Evolutionary conservation across 2,329 filamentous ascomycete genomes (phyloP), one percentile per base, ranked within the genome.

Genomic region (Alternaria panax): DNA sequence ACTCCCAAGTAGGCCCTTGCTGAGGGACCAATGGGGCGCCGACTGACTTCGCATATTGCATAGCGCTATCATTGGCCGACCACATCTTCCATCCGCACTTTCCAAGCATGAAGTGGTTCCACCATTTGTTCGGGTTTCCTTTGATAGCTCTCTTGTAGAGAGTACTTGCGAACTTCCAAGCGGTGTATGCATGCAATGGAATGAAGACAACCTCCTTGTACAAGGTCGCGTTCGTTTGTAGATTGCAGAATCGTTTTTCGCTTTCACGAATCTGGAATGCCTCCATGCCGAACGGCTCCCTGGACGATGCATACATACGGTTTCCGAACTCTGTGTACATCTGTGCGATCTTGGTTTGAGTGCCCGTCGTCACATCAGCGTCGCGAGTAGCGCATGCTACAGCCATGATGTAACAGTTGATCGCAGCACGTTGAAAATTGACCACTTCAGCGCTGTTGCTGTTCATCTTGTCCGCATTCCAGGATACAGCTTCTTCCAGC

Each of bases 381-480:
- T 81, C 82, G 45, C 86, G 83, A 58, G 87, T 81, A 14, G 88
- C 86, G 45, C 85, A 83, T 18, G 88, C 86, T 40, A 89, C 81
- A 7, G 90, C 88, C 87, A 91, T 90, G 3, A 85, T 81, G 65
- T 87, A 88, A 74, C 92, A 94, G 75, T 96, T 92, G 45, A 96
- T 93, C 1, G 92, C 89, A 69, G 87, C 88, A 30, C 92, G 87
- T 75, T 97, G 92, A 61, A 91, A 86, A 51, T 87, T 88, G 24
- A 92, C 85, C 43, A 96, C 79, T 58, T 96, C 92, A 4, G 82
- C 80, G 55, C 90, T 88, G 69, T 90, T 90, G 74, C 91, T 94
- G 78, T 96, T 96, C 79, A 96, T 89, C 78, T 96, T 96, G 67
- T 96, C 92, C 1, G 92, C 91, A 20, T 90, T 91, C 93, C 93